A percentile compares a stretch with the other conserved stretches of the same genome.
Evolutionary conservation across 2,329 filamentous ascomycete genomes (phyloP).

Genomic region (Aspergillus fijiensis): DNA sequence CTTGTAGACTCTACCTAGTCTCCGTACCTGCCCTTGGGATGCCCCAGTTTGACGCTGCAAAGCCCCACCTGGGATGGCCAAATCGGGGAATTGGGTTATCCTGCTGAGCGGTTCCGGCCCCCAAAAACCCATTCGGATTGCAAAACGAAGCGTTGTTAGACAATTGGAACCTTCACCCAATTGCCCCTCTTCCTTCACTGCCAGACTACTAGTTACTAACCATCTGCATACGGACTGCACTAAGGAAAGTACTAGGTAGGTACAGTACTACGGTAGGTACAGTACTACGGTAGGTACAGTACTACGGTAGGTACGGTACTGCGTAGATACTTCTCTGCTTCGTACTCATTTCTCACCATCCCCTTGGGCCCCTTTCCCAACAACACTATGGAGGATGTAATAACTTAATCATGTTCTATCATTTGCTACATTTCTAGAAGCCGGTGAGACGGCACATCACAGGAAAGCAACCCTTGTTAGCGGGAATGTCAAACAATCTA

Average conservation of each 20-base stretch:
- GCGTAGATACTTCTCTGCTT: background rate
- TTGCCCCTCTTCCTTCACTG: background rate
- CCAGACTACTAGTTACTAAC: background rate
- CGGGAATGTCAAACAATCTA: background rate
- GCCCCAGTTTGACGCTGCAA: background rate
- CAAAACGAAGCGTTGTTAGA: background rate
- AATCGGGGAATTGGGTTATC: slow-evolving; percentile 12
- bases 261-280: no score
- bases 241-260: no score
- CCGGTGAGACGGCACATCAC: background rate
- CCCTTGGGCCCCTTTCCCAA: background rate
- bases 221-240: no score
- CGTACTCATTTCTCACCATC: background rate
- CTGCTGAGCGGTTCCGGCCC: slow-evolving; percentile 14
- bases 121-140: slow-evolving; percentile 13
- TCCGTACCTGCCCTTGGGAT: no score
- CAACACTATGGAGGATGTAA: background rate
- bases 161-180: background rate
- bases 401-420: background rate
- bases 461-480: background rate
- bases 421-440: background rate
- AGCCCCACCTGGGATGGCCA: slow-evolving; percentile 10
- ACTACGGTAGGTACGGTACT: no score
- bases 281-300: no score
- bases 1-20: no score